Evolutionary conservation across 2,329 filamentous ascomycete species (phyloP), one percentile per base, ranked within the genome.

Genomic region (Diplodia sapinea): DNA sequence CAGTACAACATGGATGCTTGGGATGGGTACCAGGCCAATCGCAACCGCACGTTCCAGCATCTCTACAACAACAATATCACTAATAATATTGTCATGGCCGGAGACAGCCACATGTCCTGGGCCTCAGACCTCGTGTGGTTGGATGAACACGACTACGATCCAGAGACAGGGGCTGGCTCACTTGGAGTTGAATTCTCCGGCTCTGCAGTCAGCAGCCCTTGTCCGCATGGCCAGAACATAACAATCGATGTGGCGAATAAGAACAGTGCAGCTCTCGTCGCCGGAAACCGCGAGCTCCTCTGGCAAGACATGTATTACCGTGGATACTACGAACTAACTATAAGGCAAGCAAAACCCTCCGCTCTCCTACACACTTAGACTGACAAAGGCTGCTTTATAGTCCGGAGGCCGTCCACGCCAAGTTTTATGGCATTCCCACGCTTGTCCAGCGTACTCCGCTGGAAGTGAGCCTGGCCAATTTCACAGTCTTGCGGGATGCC

Each of bases 241-340:
- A 83, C 83, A 3, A 81, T 88, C 56, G 78, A 78, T 0, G 75
- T 76, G 0, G 86, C 86, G 1, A 83, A 88, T 70, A 79, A 80
- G 61, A 72, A 73, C 68, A 75, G 77, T 15, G 68, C 67, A 29
- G 73, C 72, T 68, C 70, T 78, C 17, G 69, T 78, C 33, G 74
- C 74, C 52, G 78, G 82, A 26, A 92, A 91, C 76, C 78, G 81
- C 0, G 88, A 90, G 75, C 80, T 93, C 56, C 88, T 91, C 73
- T 93, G 89, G 90, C 87, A 89, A 71, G 90, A 92, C 68, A 76
- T 88, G 8, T 92, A 90, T 76, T 93, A 92, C 76, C 84, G 90
- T 20, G 91, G 90, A 1, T 93, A 93, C 79, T 92, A 88, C 71
- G 85, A 90, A 73, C 79, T 92, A 50, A 83, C 85, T 57, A 38